These are phyloP conservation scores for Austroboletus novae-zelandiae DNA, from an alignment of 1,284 basidiomycete genomes.

Conservation along the genomic window DNA sequence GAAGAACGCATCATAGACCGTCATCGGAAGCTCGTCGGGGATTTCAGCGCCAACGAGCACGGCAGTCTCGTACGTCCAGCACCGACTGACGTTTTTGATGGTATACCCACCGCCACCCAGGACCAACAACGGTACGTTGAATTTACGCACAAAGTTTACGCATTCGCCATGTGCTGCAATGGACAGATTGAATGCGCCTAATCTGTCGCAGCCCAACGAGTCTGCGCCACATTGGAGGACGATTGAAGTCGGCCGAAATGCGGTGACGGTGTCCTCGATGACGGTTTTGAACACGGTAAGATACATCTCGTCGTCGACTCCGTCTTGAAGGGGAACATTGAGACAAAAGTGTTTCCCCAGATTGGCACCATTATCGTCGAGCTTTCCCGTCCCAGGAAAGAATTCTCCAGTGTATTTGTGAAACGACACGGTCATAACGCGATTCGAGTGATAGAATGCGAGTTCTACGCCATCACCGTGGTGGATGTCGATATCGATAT, in stretches of 20 bases:
- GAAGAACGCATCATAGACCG: slow-evolving; percentile 94
- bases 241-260: slow-evolving; percentile 88
- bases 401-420: slow-evolving; percentile 99
- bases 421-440: slow-evolving; percentile 98
- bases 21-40: slow-evolving; percentile 84
- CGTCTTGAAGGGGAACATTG: slow-evolving; percentile 95
- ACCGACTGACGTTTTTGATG: slow-evolving; percentile 94
- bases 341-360: slow-evolving; percentile 94
- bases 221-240: slow-evolving; percentile 98
- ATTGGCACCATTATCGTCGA: slow-evolving; percentile 86
- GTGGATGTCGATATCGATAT: slow-evolving; percentile 97
- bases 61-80: slow-evolving; percentile 98
- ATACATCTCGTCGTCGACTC: slow-evolving; percentile 97
- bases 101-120: slow-evolving; percentile 96
- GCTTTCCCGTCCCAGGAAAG: slow-evolving; percentile 94
- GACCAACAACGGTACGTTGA: slow-evolving; percentile 86
- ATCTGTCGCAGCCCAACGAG: slow-evolving; percentile 89
- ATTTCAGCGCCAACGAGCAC: slow-evolving; percentile 86
- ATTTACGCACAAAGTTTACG: slow-evolving; percentile 93
- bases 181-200: slow-evolving; percentile 98
- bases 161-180: slow-evolving; percentile 99
- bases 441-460: slow-evolving; percentile 96
- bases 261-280: slow-evolving; percentile 89
- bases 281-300: slow-evolving; percentile 94
- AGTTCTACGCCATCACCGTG: slow-evolving; percentile 97